A percentile compares a stretch with the other conserved stretches of the same genome.
These are phyloP conservation scores for Tolypocladium guangdongense DNA, from an alignment of 2,329 filamentous ascomycete species.

Conservation along the genomic window DNA sequence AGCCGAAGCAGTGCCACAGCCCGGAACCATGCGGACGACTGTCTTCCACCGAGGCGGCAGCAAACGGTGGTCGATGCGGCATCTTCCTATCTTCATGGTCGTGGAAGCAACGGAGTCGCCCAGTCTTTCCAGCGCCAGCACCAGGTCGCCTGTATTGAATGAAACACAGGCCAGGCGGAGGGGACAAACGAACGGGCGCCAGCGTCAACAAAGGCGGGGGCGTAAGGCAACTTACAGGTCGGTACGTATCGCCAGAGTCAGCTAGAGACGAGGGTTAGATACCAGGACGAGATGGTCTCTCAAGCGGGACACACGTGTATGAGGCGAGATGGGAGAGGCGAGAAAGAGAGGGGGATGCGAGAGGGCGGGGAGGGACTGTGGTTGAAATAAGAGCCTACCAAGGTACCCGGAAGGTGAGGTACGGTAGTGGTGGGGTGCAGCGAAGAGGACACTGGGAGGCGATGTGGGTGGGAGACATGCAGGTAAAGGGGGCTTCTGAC, in stretches of 20 bases:
- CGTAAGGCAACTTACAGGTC: conserved; percentile 38
- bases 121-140: background rate
- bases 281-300: conserved; percentile 13
- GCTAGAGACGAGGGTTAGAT: conserved; percentile 38
- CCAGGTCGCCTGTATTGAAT: background rate
- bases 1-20: conserved; percentile 1
- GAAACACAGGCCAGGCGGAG: conserved; percentile 1
- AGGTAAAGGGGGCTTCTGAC: conserved; percentile 28
- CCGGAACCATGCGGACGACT: background rate
- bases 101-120: background rate
- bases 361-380: conserved; percentile 13
- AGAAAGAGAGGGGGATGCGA: conserved; percentile 10
- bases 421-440: conserved; percentile 24
- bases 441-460: conserved; percentile 27
- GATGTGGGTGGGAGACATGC: conserved; percentile 35
- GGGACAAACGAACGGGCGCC: conserved; percentile 2
- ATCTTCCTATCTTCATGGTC: background rate
- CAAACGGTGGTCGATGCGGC: background rate
- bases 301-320: conserved; percentile 10
- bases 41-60: background rate
- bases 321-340: conserved; percentile 2
- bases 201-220: background rate
- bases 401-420: background rate
- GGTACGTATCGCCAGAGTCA: conserved; percentile 50
- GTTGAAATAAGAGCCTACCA: conserved; percentile 16